These are phyloP conservation scores for Xylaria digitata DNA, from an alignment of 2,329 filamentous ascomycete species.

Conservation along the genomic window DNA sequence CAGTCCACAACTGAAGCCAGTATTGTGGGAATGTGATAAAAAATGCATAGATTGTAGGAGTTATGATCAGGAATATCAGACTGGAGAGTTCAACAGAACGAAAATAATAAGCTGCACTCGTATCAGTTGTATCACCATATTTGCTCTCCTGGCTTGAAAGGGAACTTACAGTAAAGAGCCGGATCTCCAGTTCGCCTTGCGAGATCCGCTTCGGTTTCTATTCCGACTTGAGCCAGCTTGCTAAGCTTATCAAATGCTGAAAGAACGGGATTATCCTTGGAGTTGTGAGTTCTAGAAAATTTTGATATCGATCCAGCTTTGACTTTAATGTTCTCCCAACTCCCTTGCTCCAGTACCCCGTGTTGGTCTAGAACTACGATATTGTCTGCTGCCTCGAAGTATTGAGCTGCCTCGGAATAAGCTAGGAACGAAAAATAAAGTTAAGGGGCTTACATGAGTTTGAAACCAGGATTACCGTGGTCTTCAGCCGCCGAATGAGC, in stretches of 20 bases:
- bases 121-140: constrained; percentile 5
- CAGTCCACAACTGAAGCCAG: constrained; percentile 56
- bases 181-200: constrained; percentile 50
- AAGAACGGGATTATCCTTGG: constrained; percentile 10
- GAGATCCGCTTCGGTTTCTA: constrained; percentile 38
- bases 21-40: constrained; percentile 54
- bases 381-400: constrained; percentile 56
- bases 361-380: constrained; percentile 55
- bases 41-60: constrained; percentile 47
- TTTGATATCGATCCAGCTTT: constrained; percentile 50
- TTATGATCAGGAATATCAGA: constrained; percentile 44
- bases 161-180: constrained; percentile 51
- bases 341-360: constrained; percentile 54
- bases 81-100: constrained; percentile 43
- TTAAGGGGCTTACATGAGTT: constrained; percentile 45
- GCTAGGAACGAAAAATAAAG: background rate
- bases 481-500: constrained; percentile 43
- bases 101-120: constrained; percentile 25
- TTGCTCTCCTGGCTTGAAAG: background rate
- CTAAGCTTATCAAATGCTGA: constrained; percentile 18
- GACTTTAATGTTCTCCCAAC: constrained; percentile 52
- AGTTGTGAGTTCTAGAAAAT: constrained; percentile 44
- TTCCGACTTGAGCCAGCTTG: constrained; percentile 25
- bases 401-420: constrained; percentile 43
- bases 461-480: constrained; percentile 51